phyloP scores from a whole-genome alignment of 1,284 basidiomycete species.

The Coniophora puteana region DNA sequence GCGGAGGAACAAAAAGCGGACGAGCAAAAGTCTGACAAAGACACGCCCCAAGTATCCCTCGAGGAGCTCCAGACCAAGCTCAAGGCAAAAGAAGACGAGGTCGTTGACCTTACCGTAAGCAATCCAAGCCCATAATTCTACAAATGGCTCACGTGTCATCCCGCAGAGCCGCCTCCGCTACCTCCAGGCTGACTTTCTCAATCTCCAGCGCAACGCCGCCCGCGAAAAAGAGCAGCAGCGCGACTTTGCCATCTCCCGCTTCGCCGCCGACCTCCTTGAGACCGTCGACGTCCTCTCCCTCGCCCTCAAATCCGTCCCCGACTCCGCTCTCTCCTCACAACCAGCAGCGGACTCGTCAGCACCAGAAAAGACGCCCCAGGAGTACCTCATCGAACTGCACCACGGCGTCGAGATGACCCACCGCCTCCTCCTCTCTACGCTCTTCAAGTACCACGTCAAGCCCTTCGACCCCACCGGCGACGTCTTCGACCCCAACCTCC shows the following conservation, averaged over 20 bases:
- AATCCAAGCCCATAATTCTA: background rate
- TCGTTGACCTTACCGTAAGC: conserved; percentile 72
- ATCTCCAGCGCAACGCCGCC: conserved; percentile 86
- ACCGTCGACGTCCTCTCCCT: conserved; percentile 91
- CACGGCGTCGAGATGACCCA: conserved; percentile 92
- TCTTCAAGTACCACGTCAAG: conserved; percentile 89
- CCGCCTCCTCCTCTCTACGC: conserved; percentile 84
- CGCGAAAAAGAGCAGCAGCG: conserved; percentile 91
- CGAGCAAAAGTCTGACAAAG: conserved; percentile 17
- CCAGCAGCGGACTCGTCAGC: conserved; percentile 24
- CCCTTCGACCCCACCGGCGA: conserved; percentile 92
- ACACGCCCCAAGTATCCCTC: conserved; percentile 20
- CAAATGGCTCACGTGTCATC: conserved; percentile 8
- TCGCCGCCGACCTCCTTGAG: conserved; percentile 87
- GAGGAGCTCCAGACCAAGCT: conserved; percentile 46
- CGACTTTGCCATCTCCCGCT: conserved; percentile 91
- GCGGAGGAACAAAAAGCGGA: conserved; percentile 23
- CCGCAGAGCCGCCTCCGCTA: conserved; percentile 79
- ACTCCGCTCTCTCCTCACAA: conserved; percentile 40
- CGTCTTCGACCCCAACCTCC: conserved; percentile 90
- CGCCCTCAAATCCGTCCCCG: conserved; percentile 85
- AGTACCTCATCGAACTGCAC: conserved; percentile 71
- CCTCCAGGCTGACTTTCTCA: conserved; percentile 92
- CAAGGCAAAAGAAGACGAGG: conserved; percentile 70
- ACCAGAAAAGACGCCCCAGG: conserved; percentile 47